Evolutionary conservation across 2,329 filamentous ascomycete species (phyloP).

Genomic region (Tolypocladium inflatum): DNA sequence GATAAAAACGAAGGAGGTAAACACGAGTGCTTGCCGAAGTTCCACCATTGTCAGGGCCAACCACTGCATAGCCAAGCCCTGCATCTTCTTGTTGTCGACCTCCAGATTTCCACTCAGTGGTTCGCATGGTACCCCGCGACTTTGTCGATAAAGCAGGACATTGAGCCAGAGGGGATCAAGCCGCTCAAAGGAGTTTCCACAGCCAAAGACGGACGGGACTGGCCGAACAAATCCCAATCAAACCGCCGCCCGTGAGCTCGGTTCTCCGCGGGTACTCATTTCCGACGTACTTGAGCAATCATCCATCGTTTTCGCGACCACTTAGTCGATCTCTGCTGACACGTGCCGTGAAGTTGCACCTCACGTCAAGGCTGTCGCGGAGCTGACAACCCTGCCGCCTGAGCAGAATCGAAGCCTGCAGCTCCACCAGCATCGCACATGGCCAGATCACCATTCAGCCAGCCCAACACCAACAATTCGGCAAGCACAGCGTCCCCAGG

Average conservation of each 20-base stretch:
- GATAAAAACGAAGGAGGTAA: not conserved
- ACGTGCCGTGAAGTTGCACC: not conserved
- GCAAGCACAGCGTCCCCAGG: not conserved
- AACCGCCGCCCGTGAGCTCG: not conserved
- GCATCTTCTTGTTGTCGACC: not conserved
- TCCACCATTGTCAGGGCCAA: not conserved
- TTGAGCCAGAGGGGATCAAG: not conserved
- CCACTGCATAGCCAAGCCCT: not conserved
- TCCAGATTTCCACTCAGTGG: not conserved
- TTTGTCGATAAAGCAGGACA: not conserved
- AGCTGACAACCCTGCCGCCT: not conserved
- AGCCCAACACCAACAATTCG: not conserved
- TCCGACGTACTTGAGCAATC: not conserved
- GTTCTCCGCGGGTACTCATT: not conserved
- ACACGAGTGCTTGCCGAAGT: not conserved
- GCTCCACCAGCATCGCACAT: not conserved
- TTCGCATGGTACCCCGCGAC: not conserved
- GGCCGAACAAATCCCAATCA: not conserved
- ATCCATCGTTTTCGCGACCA: not conserved
- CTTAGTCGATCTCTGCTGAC: not conserved
- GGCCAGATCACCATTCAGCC: not conserved
- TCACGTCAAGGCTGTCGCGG: not conserved
- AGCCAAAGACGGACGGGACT: not conserved
- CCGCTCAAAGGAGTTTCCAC: not conserved
- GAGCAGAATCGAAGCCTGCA: not conserved